phyloP scores from a whole-genome alignment of 1,284 basidiomycete species.

The Trichosporon asahii region DNA sequence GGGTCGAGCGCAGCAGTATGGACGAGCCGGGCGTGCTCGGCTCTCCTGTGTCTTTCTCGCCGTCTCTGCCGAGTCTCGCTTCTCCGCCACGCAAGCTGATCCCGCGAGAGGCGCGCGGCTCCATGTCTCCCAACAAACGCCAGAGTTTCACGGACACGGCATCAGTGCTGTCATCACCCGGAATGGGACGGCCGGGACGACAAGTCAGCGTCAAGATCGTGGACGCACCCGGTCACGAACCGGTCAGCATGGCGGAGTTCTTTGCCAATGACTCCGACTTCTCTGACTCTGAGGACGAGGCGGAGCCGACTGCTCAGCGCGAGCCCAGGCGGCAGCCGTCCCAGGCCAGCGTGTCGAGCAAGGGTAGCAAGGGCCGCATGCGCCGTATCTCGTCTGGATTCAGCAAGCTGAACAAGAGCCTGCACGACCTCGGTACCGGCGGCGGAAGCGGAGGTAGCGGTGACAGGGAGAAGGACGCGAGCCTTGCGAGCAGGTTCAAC shows the following conservation, averaged over 20 bases:
- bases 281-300: neutral
- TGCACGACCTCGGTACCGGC: neutral
- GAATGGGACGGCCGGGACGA: neutral
- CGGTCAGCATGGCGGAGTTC: slow-evolving; percentile 4
- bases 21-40: neutral
- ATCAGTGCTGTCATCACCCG: neutral
- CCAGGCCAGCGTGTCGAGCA: neutral
- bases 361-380: neutral
- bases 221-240: neutral
- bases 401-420: neutral
- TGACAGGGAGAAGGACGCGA: neutral
- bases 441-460: neutral
- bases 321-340: neutral
- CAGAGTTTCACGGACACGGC: neutral
- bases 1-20: neutral
- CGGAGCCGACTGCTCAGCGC: neutral
- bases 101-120: neutral
- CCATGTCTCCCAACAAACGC: neutral
- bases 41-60: neutral
- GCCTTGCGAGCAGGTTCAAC: neutral
- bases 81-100: neutral
- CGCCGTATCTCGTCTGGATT: neutral
- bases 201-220: slow-evolving; percentile 6
- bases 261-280: neutral
- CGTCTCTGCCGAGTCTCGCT: neutral